Evolutionary conservation across 805 yeast genomes (phyloP), one percentile per base, ranked within the genome.

Genomic region (Candida patagonica): DNA sequence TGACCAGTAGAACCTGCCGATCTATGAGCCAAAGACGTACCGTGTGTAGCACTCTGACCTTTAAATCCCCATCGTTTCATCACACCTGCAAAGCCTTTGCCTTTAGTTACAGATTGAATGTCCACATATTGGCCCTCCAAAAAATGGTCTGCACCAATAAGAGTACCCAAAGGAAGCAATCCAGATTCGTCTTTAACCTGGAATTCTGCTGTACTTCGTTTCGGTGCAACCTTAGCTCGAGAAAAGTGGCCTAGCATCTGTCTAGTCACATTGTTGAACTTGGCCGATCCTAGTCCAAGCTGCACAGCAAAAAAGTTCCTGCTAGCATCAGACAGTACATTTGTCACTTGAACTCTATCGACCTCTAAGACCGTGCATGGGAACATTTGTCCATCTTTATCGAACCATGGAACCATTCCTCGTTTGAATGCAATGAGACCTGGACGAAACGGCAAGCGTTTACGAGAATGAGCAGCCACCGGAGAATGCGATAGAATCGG

Each of bases 81-180:
- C 19, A 89, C 97, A 76, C 98, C 98, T 17, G 88, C 85, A 60
- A 86, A 86, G 8, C 98, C 98, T 63, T 92, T 92, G 63, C 98
- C 98, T 60, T 86, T 89, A 38, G 88, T 70, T 15, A 71, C 70
- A 12, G 88, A 81, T 57, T 76, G 72, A 39, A 86, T 66, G 58
- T 92, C 98, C 21, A 92, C 88, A 44, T 66, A 73, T 60, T 86
- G 92, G 23, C 96, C 97, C 13, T 66, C 68, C 42, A 76, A 72
- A 59, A 89, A 89, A 61, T 80, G 88, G 55, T 85, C 87, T 1
- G 96, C 95, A 41, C 66, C 73, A 41, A 92, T 63, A 52, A 78
- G 76, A 2, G 87, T 77, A 3, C 96, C 96, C 6, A 79, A 62
- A 9, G 87, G 83, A 39, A 84, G 61, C 39, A 87, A 66, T 0